phyloP scores from a whole-genome alignment of 2,329 filamentous ascomycete genomes.

The Diaporthe vaccinii region DNA sequence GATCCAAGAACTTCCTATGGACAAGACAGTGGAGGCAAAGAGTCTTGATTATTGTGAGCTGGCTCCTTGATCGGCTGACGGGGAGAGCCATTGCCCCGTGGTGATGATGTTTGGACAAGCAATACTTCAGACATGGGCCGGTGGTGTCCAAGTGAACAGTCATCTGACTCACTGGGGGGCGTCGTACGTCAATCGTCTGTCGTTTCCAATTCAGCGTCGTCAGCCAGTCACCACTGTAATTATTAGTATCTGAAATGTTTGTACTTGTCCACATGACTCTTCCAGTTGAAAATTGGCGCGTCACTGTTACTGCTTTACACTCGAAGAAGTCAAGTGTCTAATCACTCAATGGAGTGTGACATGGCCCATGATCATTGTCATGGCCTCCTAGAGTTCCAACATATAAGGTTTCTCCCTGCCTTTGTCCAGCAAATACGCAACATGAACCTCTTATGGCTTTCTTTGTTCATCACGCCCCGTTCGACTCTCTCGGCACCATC shows the following conservation, averaged over 20 bases:
- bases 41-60: conserved; percentile 32
- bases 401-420: not conserved
- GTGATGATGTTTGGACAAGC: not conserved
- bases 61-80: conserved; percentile 33
- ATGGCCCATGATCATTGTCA: not conserved
- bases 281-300: not conserved
- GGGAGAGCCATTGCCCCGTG: conserved; percentile 35
- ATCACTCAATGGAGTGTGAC: not conserved
- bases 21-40: conserved; percentile 36
- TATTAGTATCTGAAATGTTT: not conserved
- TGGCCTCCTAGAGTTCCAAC: too few species aligned
- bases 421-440: not conserved
- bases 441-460: not conserved
- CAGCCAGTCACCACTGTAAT: not conserved
- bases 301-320: not conserved
- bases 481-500: not conserved
- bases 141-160: not conserved
- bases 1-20: conserved; percentile 38
- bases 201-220: not conserved
- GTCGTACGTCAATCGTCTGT: not conserved
- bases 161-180: not conserved
- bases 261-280: not conserved
- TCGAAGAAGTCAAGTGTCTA: not conserved
- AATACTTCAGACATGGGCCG: not conserved
- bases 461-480: not conserved